A percentile compares a stretch with the other conserved stretches of the same genome.
Conservation (phyloP, 352 stramenopile genomes). For the Globisporangium sylvaticum region DNA sequence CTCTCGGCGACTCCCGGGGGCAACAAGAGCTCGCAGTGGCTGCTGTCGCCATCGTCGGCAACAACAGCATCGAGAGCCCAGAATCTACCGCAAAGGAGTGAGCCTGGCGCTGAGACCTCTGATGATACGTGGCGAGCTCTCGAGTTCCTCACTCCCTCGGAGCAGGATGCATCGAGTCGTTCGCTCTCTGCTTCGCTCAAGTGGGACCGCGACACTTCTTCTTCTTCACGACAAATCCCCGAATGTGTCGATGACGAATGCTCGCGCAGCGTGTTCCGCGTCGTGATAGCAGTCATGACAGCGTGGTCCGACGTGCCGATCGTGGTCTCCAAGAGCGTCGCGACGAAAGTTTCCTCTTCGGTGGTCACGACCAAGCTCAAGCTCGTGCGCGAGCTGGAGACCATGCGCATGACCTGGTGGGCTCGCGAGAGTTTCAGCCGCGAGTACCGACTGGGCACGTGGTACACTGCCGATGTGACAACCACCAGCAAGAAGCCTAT, state of each 20-base stretch:
- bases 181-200: constrained; percentile 47
- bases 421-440: constrained; percentile 74
- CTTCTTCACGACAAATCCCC: neutral
- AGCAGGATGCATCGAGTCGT: constrained; percentile 38
- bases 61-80: neutral
- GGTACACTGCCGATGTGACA: constrained; percentile 59
- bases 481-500: neutral
- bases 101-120: neutral
- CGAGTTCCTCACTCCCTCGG: constrained; percentile 26
- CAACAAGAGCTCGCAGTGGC: constrained; percentile 36
- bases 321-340: constrained; percentile 65
- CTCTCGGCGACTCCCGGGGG: constrained; percentile 15
- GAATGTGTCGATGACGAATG: constrained; percentile 40
- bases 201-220: constrained; percentile 37
- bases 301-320: constrained; percentile 46
- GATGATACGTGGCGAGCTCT: constrained; percentile 33
- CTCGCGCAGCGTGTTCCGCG: constrained; percentile 50
- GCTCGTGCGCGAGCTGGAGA: constrained; percentile 42
- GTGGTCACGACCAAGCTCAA: constrained; percentile 43
- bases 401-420: constrained; percentile 65
- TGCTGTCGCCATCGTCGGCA: constrained; percentile 27
- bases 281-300: constrained; percentile 53
- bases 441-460: constrained; percentile 68
- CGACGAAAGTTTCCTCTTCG: constrained; percentile 51
- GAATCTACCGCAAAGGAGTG: neutral